Evolutionary conservation across 108 stramenopile species (phyloP).

Genomic region (Pinguiococcus pyrenoidosus): DNA sequence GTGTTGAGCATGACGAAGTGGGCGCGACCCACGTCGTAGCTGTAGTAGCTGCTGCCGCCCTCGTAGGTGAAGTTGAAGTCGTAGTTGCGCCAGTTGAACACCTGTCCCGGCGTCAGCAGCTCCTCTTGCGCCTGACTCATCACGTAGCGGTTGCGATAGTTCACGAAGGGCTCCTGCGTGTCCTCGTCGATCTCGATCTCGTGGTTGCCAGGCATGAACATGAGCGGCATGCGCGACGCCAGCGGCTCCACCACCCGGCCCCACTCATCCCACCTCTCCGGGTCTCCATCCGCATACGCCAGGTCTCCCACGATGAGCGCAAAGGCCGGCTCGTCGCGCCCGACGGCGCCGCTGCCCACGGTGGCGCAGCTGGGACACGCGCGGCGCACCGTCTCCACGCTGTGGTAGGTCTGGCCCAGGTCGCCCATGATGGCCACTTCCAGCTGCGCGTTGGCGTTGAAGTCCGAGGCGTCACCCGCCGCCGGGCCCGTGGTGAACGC

Average conservation of each 20-base stretch:
- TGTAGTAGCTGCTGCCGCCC: constrained; percentile 13
- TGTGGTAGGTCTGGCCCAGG: constrained; percentile 20
- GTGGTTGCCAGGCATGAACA: constrained; percentile 30
- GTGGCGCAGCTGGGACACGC: too few species aligned
- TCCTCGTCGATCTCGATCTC: constrained; percentile 20
- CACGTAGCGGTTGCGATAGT: too few species aligned
- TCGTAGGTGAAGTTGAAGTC: too few species aligned
- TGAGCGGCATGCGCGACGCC: constrained; percentile 14
- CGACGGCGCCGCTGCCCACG: too few species aligned
- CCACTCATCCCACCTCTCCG: constrained; percentile 31
- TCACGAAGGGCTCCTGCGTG: too few species aligned
- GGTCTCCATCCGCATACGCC: constrained; percentile 24
- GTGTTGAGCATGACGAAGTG: constrained; percentile 31
- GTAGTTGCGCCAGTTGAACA: background rate
- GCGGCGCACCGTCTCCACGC: constrained; percentile 5
- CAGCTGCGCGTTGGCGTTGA: too few species aligned
- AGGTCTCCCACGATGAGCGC: constrained; percentile 17
- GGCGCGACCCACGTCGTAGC: constrained; percentile 31
- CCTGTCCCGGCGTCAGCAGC: too few species aligned
- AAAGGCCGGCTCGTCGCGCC: background rate
- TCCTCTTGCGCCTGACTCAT: too few species aligned
- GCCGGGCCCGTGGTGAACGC: too few species aligned
- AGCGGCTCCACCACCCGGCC: constrained; percentile 24
- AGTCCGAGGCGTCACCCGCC: too few species aligned
- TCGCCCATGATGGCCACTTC: constrained; percentile 15